Base-by-base conservation (phyloP, 2,329 filamentous ascomycete species). In the Cordyceps farinosa region DNA sequence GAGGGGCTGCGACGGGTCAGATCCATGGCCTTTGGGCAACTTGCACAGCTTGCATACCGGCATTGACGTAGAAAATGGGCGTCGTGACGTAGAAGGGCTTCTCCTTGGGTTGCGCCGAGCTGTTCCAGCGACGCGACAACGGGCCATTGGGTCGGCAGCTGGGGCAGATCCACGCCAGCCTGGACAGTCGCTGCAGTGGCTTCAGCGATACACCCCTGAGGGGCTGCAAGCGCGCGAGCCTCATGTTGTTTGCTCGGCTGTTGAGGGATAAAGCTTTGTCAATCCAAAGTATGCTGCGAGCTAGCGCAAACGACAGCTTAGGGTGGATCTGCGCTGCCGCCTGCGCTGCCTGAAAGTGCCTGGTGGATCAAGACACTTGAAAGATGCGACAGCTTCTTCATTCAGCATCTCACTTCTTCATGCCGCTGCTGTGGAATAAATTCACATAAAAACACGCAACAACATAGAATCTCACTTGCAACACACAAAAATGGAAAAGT, bases 11-110 rank as follows among this genome's bases (percentile, higher is more conserved):
- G 11, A 5, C 2, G 15, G 17, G 47, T 57, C 22, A 57, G 47
- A 13, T 17, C 72, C 69, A 61, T 36, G 27, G 53, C 22, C 3
- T 52, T 30, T 17, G 1, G 45, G 44, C 32, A 40, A 1, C 5
- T 22, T 9, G 15, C 38, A 17, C 5, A 8, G 22, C 30, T 8
- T 17, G 34, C 62, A 69, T 79, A 93, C 91, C 87, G 62, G 93
- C 91, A 84, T 99, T 99, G 79, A 99, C 95, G 77, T 99, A 99
- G 80, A 98, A 99, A 64, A 99, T 99, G 2, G 95, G 95, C 9
- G 92, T 96, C 5, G 95, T 98, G 71, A 97, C 83, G 80, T 98
- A 99, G 80, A 89, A 97, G 9, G 94, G 92, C 79, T 98, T 98
- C 65, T 71, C 68, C 38, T 54, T 55, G 52, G 59, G 48, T 56